Evolutionary conservation across 495 filamentous ascomycete species (phyloP), one percentile per base, ranked within the genome.

Genomic region (Penicillium coprophilum): DNA sequence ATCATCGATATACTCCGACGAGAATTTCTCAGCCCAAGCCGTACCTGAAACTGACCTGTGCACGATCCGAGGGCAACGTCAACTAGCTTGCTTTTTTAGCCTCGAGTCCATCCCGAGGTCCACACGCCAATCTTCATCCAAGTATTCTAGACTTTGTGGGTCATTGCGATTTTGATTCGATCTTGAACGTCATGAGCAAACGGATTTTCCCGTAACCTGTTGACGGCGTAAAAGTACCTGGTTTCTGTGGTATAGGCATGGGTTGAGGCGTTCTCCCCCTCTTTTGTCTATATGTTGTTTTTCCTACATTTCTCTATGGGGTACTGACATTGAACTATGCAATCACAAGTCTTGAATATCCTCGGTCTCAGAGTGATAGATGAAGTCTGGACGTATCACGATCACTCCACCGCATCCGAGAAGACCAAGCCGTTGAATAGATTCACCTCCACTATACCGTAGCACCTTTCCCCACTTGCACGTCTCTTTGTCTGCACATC

Each of bases 371-470:
- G n/a, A n/a, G n/a, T n/a, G n/a, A n/a, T n/a, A n/a, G n/a, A n/a
- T n/a, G n/a, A n/a, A n/a, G n/a, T n/a, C n/a, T n/a, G 19, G 58
- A 57, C 66, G 66, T 69, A 69, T 69, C 66, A 69, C 36, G 46
- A 45, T 47, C 30, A 19, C 51, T 69, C 66, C 63, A 59, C 27
- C 21, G 21, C 4, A 49, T 62, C 64, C 66, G 66, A 63, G 30
- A 50, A 65, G 44, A 43, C 58, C 50, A 32, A 15, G 12, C 44
- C 45, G 45, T 47, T 47, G 28, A 47, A 47, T 47, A 51, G 19
- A 50, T 47, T 70, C 65, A 69, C 70, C 57, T 56, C 48, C 59
- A 62, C 56, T 39, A 21, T 32, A 11, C 30, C 6, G 34, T n/a
- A 38, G 34, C 56, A 58, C 58, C 28, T 48, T 38, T 52, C 50